phyloP scores from a whole-genome alignment of 257 asterid genomes.

The Scutellaria minor region DNA sequence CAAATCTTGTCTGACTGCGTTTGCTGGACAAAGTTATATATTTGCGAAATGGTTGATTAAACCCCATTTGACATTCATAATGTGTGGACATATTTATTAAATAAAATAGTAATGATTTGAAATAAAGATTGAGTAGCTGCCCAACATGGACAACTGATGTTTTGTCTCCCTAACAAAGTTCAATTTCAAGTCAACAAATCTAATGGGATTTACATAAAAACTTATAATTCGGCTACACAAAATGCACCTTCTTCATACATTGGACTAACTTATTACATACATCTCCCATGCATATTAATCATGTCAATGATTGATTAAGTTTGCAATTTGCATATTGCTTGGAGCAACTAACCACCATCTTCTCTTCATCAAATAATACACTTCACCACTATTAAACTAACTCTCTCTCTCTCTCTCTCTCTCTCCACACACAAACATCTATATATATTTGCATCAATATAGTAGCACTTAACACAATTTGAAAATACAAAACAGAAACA shows the following conservation, averaged over 20 bases:
- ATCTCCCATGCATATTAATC: constrained; percentile 38
- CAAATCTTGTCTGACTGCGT: background rate
- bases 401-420: constrained; percentile 9
- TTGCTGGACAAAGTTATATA: constrained; percentile 37
- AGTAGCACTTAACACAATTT: background rate
- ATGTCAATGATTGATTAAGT: constrained; percentile 45
- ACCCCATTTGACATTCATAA: constrained; percentile 27
- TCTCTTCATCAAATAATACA: constrained; percentile 46
- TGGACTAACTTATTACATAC: constrained; percentile 35
- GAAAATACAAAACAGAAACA: constrained; percentile 24
- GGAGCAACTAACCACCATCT: constrained; percentile 36
- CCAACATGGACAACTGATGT: constrained; percentile 64
- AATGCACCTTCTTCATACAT: constrained; percentile 41
- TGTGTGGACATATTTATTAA: constrained; percentile 23
- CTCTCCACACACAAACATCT: too few relatives aligned
- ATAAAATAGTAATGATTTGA: constrained; percentile 31
- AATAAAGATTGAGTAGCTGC: constrained; percentile 46
- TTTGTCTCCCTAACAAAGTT: constrained; percentile 74
- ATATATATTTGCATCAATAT: constrained; percentile 9
- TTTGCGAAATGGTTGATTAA: constrained; percentile 38
- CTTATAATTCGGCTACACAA: constrained; percentile 29
- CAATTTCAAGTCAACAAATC: constrained; percentile 59
- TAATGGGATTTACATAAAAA: constrained; percentile 38
- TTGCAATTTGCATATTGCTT: constrained; percentile 55
- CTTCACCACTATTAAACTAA: constrained; percentile 25